These are phyloP conservation scores for Chlorella sp. DNA, from an alignment of 139 green algal species.

Conservation along the genomic window DNA sequence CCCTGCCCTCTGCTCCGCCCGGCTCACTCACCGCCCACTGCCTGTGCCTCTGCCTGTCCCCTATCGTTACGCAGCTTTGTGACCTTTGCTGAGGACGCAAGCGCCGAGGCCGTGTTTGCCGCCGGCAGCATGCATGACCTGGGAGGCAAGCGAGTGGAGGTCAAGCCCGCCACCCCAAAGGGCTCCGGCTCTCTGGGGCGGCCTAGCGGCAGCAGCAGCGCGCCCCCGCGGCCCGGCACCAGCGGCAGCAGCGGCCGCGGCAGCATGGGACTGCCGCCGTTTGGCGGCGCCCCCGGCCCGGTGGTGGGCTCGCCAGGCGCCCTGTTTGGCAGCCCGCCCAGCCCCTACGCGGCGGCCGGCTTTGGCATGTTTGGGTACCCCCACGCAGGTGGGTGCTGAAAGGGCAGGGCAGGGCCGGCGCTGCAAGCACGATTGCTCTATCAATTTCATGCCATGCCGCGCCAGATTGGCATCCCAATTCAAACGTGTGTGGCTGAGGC, in stretches of 20 bases:
- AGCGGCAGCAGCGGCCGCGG: neutral
- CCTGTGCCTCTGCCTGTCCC: too few relatives aligned
- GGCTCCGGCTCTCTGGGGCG: constrained; percentile 62
- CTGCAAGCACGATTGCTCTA: neutral
- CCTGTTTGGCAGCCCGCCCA: constrained; percentile 16
- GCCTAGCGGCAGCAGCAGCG: constrained; percentile 2
- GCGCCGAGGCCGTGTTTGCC: constrained; percentile 73
- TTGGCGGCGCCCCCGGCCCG: constrained; percentile 10
- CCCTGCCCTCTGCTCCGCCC: too few relatives aligned
- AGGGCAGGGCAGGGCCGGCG: neutral
- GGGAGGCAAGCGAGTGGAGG: constrained; percentile 80
- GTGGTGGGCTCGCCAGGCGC: neutral
- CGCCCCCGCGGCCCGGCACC: neutral
- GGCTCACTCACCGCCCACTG: too few relatives aligned
- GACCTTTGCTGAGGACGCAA: constrained; percentile 81
- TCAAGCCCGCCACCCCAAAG: constrained; percentile 85
- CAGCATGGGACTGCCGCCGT: neutral
- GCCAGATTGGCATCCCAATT: too few relatives aligned
- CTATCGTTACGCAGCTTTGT: constrained; percentile 71
- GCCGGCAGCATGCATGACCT: constrained; percentile 79
- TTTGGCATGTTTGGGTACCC: constrained; percentile 32
- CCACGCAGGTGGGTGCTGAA: neutral
- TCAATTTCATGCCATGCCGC: neutral
- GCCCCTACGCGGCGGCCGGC: neutral
- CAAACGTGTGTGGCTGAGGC: too few relatives aligned